Evolutionary conservation across 345 rosid species (phyloP).

Genomic region (Salix arbutifolia): DNA sequence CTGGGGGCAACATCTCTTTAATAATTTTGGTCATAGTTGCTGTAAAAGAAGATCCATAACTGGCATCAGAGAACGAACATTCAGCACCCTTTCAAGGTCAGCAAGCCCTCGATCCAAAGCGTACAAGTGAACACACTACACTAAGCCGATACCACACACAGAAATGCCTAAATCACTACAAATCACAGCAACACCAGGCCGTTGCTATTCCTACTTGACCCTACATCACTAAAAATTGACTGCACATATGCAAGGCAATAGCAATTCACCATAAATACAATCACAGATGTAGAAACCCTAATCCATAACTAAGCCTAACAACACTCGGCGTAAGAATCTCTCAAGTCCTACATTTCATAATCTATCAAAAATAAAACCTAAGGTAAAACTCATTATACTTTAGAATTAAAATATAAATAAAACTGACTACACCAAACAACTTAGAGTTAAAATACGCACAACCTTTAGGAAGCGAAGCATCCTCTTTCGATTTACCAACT

Average conservation of each 20-base stretch:
- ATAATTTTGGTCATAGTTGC: slow-evolving; percentile 99
- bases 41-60: slow-evolving; percentile 25
- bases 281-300: background rate
- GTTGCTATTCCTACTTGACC: background rate
- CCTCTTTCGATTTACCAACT: slow-evolving; percentile 98
- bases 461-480: slow-evolving; percentile 99
- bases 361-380: background rate
- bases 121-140: background rate
- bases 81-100: background rate
- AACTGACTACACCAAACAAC: background rate
- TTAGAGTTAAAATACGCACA: background rate
- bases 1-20: slow-evolving; percentile 99
- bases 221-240: background rate
- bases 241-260: background rate
- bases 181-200: background rate
- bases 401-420: background rate
- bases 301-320: background rate
- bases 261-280: background rate
- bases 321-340: background rate
- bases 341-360: background rate
- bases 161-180: background rate
- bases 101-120: background rate
- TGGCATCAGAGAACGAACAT: background rate
- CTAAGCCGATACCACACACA: background rate
- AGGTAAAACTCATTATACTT: background rate